These are phyloP conservation scores for Penicillium sp. DNA, from an alignment of 2,329 filamentous ascomycete genomes.

Conservation along the genomic window DNA sequence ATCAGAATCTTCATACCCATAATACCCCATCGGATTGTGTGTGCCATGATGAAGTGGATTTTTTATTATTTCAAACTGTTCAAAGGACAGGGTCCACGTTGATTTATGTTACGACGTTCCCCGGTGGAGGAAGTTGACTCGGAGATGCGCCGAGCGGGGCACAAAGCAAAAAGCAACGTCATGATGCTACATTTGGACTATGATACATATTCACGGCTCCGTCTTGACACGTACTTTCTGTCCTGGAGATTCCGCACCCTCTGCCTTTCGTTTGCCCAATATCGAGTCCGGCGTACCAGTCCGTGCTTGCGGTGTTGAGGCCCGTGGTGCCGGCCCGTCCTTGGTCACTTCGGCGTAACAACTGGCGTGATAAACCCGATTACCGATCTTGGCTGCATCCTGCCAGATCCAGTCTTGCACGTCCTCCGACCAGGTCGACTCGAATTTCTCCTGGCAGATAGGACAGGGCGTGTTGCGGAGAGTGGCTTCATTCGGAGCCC, in stretches of 20 bases:
- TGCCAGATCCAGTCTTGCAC: slow-evolving; percentile 97
- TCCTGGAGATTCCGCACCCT: slow-evolving; percentile 44
- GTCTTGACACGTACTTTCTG: slow-evolving; percentile 42
- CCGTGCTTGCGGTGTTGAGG: slow-evolving; percentile 39
- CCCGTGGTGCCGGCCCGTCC: slow-evolving; percentile 49
- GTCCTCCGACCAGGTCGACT: slow-evolving; percentile 87
- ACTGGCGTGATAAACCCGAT: slow-evolving; percentile 81
- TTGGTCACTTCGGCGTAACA: slow-evolving; percentile 81
- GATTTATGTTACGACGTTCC: background rate
- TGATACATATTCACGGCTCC: slow-evolving; percentile 29
- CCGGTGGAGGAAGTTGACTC: slow-evolving; percentile 6
- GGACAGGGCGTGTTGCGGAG: slow-evolving; percentile 78
- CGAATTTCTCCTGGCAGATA: slow-evolving; percentile 93
- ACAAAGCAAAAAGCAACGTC: slow-evolving; percentile 18
- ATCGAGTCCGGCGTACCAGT: slow-evolving; percentile 62
- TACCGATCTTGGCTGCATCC: slow-evolving; percentile 76
- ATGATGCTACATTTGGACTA: slow-evolving; percentile 16
- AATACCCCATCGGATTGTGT: slow-evolving; percentile 45
- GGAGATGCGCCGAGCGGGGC: slow-evolving; percentile 30
- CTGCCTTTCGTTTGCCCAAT: slow-evolving; percentile 72
- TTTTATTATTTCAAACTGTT: background rate
- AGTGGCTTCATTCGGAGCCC: slow-evolving; percentile 74
- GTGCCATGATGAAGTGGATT: slow-evolving; percentile 26
- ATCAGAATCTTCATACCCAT: slow-evolving; percentile 34
- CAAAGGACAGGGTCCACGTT: background rate